Base-by-base conservation (phyloP, 805 yeast genomes). In the Hanseniaspora nectarophila region DNA sequence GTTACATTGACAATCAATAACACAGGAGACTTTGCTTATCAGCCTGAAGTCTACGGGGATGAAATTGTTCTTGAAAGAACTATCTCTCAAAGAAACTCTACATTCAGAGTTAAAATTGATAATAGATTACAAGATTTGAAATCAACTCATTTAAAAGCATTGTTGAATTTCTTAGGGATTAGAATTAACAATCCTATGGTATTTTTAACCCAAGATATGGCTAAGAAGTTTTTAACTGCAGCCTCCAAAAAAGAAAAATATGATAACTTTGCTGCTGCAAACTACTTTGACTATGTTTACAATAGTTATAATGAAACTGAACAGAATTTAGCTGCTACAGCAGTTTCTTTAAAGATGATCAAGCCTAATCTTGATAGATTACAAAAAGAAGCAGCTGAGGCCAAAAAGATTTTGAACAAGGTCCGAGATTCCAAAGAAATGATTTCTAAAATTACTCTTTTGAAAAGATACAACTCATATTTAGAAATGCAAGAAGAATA, bases 101-200 rank as follows among this genome's bases (percentile, higher is more conserved):
- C 70, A 10, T 87, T 85, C 60, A 64, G 70, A 37, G 67, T 92
- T 45, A 76, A 73, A 59, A 70, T 78, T 38, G 76, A 68, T 40
- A 60, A 57, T 2, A 73, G 69, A 48, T 71, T 71, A 2, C 66
- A 85, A 0, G 77, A 88, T 1, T 71, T 69, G 15, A 83, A 81
- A 59, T 82, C 80, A 54, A 70, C 73, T 29, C 83, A 80, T 13
- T 66, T 92, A 29, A 86, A 79, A 57, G 75, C 74, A 5, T 81
- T 92, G 2, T 67, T 88, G 44, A 80, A 77, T 57, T 76, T 74
- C 56, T 87, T 82, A 61, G 80, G 82, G 43, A 81, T 90, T 40
- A 81, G 85, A 5, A 82, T 92, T 24, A 89, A 81, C 59, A 92
- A 92, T 59, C 96, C 97, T 5, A 78, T 92, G 76, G 85, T 95